Percentiles rank a stretch among this genome's conserved stretches.
These are phyloP conservation scores for Neurospora sp. DNA, from an alignment of 495 filamentous ascomycete genomes.

Conservation along the genomic window DNA sequence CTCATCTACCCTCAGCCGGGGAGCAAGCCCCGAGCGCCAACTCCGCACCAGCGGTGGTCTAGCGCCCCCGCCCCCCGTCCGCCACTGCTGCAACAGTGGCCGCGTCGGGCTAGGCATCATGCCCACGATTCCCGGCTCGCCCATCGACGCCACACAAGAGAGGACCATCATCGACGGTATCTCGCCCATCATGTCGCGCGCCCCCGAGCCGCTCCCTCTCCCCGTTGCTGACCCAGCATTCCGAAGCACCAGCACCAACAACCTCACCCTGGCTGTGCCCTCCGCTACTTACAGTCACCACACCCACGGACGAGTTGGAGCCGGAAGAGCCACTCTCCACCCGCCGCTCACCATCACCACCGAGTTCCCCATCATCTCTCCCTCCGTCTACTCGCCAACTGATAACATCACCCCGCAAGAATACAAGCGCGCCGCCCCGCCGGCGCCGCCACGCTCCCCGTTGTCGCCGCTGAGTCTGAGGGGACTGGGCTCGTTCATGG, in stretches of 20 bases:
- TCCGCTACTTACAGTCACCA: neutral
- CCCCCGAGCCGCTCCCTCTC: neutral
- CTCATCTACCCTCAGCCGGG: constrained; percentile 5
- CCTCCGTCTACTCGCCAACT: neutral
- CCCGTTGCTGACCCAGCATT: neutral
- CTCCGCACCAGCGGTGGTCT: neutral
- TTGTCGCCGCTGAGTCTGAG: constrained; percentile 6
- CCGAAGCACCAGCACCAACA: neutral
- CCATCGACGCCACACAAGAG: constrained; percentile 6
- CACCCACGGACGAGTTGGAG: neutral
- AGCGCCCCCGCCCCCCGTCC: neutral
- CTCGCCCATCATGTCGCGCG: constrained; percentile 16
- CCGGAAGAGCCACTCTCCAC: neutral
- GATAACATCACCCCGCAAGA: constrained; percentile 15
- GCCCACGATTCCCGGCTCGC: constrained; percentile 13
- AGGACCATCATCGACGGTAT: constrained; percentile 5
- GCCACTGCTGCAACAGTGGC: neutral
- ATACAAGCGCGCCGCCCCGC: constrained; percentile 13
- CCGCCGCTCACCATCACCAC: neutral
- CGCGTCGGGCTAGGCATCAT: neutral
- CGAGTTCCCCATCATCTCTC: neutral
- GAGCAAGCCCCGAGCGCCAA: neutral
- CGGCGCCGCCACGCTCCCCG: constrained; percentile 10
- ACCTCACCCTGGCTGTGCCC: neutral
- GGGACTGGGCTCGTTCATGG: constrained; percentile 1